These are phyloP conservation scores for Flaveria floridana DNA, from an alignment of 140 eudicot genomes.

Conservation along the genomic window DNA sequence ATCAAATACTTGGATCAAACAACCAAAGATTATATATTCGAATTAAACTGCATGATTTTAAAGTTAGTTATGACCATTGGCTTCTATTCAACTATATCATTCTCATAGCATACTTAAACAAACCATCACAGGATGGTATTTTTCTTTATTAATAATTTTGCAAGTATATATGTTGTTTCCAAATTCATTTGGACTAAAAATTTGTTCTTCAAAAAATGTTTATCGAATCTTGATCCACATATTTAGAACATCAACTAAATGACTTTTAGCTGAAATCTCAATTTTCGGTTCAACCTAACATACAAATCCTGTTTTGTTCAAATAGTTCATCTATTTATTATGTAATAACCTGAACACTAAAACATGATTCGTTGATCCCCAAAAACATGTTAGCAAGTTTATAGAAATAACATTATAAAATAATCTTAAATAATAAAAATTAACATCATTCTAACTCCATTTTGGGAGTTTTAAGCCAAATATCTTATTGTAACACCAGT, in stretches of 20 bases:
- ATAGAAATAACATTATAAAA: background rate
- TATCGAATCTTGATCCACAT: background rate
- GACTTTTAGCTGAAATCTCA: background rate
- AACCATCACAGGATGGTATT: no score
- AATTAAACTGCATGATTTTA: background rate
- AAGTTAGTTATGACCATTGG: background rate
- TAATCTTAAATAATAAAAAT: background rate
- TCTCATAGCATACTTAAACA: background rate
- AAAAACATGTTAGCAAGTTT: background rate
- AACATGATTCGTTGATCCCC: conserved; percentile 1
- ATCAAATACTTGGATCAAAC: background rate
- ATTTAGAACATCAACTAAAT: background rate
- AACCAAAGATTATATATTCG: background rate
- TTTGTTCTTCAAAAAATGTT: background rate
- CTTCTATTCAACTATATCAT: background rate
- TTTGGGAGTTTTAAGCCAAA: background rate
- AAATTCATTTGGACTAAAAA: background rate
- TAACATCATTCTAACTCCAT: background rate
- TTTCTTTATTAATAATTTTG: conserved; percentile 13
- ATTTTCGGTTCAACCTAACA: background rate
- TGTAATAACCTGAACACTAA: background rate
- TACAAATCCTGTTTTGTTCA: background rate
- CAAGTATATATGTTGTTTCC: conserved; percentile 4
- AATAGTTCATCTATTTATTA: background rate
- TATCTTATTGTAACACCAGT: background rate